Conservation (phyloP, 345 rosid species). For the Corchorus capsularis region DNA sequence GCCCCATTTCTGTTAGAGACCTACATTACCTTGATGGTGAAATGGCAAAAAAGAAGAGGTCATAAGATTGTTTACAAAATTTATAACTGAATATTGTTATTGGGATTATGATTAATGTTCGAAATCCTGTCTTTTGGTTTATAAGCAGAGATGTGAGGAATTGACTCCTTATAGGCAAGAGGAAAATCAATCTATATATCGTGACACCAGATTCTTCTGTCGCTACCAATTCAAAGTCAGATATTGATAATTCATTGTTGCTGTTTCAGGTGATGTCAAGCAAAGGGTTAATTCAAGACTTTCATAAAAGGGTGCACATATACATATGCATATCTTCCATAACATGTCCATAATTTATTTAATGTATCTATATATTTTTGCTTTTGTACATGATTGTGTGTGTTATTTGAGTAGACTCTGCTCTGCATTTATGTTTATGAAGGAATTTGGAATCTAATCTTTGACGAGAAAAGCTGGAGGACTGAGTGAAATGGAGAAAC, state of each 20-base stretch:
- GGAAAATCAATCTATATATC: conserved; percentile 51
- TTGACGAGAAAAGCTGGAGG: conserved; percentile 69
- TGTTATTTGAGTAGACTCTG: not conserved
- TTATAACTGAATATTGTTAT: conserved; percentile 14
- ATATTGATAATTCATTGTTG: conserved; percentile 47
- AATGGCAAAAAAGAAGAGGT: conserved; percentile 67
- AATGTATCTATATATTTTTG: not conserved
- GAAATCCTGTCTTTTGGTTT: conserved; percentile 23
- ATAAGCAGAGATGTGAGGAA: conserved; percentile 53
- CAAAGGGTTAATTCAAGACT: not conserved
- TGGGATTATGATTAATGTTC: conserved; percentile 6
- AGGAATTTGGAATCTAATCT: not conserved
- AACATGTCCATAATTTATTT: not conserved
- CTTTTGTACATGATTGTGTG: not conserved
- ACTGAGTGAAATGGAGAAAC: too few species aligned
- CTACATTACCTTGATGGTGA: conserved; percentile 49
- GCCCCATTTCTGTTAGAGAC: conserved; percentile 44
- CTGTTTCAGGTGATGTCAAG: conserved; percentile 59
- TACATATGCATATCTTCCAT: conserved; percentile 9
- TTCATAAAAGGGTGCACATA: not conserved
- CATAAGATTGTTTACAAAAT: not conserved
- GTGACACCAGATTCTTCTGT: conserved; percentile 68
- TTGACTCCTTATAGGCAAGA: conserved; percentile 52
- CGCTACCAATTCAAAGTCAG: conserved; percentile 53
- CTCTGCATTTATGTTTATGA: conserved; percentile 3